phyloP scores from a whole-genome alignment of 179 eudicot genomes.

The Silene noctiflora region DNA sequence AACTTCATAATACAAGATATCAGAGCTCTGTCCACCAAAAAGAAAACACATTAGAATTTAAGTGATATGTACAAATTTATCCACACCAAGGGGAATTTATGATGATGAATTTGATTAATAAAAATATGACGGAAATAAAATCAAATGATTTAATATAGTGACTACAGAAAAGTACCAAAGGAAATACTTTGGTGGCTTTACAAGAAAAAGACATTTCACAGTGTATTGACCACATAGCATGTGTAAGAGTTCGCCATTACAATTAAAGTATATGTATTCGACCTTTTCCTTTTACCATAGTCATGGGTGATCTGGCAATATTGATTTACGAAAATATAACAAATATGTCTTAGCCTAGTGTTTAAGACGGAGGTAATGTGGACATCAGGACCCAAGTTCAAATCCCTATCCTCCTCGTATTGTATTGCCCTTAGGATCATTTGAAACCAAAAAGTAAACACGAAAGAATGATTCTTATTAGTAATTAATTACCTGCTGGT shows the following conservation, averaged over 20 bases:
- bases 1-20: conserved; percentile 81
- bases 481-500: conserved; percentile 63
- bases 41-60: conserved; percentile 5
- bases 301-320: not conserved
- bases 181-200: no score
- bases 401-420: no score
- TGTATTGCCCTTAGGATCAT: not conserved
- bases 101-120: not conserved
- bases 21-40: conserved; percentile 51
- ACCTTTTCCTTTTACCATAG: not conserved
- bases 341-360: not conserved
- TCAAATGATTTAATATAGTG: no score
- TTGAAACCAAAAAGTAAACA: not conserved
- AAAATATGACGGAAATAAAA: no score
- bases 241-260: no score
- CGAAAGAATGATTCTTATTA: not conserved
- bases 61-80: conserved; percentile 7
- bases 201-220: no score
- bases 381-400: no score
- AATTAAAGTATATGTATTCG: not conserved
- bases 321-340: not conserved
- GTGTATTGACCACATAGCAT: no score
- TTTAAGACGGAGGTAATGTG: no score
- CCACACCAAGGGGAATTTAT: not conserved
- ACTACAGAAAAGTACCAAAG: no score